Conservation (phyloP, 192 early-diverging fungal genomes). For the Coemansia sp. region DNA sequence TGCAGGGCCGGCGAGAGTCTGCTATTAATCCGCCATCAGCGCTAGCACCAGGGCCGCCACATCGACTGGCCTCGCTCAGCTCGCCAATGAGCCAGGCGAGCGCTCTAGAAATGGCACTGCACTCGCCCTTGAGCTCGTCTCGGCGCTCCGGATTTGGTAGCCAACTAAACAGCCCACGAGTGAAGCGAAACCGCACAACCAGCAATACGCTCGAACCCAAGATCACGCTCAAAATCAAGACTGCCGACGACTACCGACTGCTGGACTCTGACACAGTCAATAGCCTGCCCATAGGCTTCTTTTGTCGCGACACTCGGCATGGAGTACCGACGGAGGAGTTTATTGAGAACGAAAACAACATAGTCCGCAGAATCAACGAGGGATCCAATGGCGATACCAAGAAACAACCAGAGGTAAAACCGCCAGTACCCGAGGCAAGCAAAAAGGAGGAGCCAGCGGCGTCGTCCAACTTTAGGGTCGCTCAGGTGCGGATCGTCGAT, state of each 20-base stretch:
- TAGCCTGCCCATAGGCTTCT: conserved; percentile 38
- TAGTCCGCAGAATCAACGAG: conserved; percentile 22
- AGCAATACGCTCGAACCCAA: conserved; percentile 27
- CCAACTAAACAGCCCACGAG: not conserved
- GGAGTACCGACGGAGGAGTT: conserved; percentile 40
- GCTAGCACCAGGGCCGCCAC: not conserved
- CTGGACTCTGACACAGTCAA: conserved; percentile 29
- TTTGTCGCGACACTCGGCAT: conserved; percentile 41
- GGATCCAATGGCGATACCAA: not conserved
- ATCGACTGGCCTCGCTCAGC: conserved; percentile 33
- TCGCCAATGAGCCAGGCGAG: conserved; percentile 6
- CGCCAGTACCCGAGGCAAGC: not conserved
- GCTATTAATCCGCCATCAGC: not conserved
- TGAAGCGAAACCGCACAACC: conserved; percentile 24
- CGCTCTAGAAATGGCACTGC: not conserved
- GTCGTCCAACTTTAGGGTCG: conserved; percentile 26
- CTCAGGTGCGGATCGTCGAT: conserved; percentile 50
- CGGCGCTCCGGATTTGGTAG: not conserved
- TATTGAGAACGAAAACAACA: conserved; percentile 40
- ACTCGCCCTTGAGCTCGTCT: not conserved
- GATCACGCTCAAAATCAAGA: conserved; percentile 28
- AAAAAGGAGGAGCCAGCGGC: not conserved
- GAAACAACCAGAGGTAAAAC: not conserved
- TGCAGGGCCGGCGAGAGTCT: not conserved
- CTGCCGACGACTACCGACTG: conserved; percentile 23